phyloP scores from a whole-genome alignment of 176 grass and related monocot species.

The Ensete glaucum region DNA sequence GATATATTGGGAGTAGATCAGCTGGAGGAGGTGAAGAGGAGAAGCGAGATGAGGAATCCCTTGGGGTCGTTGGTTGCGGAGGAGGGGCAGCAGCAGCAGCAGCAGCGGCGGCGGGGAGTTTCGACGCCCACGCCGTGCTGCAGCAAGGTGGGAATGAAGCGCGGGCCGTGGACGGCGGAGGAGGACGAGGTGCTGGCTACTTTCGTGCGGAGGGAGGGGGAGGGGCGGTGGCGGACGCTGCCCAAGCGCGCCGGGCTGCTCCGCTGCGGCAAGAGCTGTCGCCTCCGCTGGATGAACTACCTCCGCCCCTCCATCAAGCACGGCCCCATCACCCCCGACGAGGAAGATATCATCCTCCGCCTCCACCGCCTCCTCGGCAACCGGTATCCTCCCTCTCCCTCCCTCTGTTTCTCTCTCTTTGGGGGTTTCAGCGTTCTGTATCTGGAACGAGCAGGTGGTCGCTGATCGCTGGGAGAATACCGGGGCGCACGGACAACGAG shows the following conservation, averaged over 20 bases:
- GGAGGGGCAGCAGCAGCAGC: too few relatives aligned
- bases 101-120: background rate
- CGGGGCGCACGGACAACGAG: slow-evolving; percentile 7
- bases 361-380: slow-evolving; percentile 92
- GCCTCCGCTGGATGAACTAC: slow-evolving; percentile 90
- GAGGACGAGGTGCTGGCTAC: slow-evolving; percentile 67
- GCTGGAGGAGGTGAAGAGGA: background rate
- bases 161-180: slow-evolving; percentile 72
- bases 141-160: slow-evolving; percentile 36
- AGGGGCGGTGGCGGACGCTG: slow-evolving; percentile 68
- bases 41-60: background rate
- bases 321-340: slow-evolving; percentile 59
- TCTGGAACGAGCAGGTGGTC: background rate
- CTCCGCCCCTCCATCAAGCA: slow-evolving; percentile 65
- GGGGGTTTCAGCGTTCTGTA: background rate
- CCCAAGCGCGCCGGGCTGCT: slow-evolving; percentile 58
- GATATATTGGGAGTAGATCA: too few relatives aligned
- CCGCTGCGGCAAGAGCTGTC: slow-evolving; percentile 66
- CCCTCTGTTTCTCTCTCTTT: too few relatives aligned
- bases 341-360: slow-evolving; percentile 89
- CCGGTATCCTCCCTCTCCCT: background rate
- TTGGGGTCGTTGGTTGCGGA: background rate
- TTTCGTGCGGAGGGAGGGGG: slow-evolving; percentile 52
- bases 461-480: slow-evolving; percentile 3
- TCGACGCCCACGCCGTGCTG: background rate